Percentiles rank a stretch among this genome's conserved stretches.
Evolutionary conservation across 345 rosid genomes (phyloP).

Genomic region (Excoecaria cochinchinensis): DNA sequence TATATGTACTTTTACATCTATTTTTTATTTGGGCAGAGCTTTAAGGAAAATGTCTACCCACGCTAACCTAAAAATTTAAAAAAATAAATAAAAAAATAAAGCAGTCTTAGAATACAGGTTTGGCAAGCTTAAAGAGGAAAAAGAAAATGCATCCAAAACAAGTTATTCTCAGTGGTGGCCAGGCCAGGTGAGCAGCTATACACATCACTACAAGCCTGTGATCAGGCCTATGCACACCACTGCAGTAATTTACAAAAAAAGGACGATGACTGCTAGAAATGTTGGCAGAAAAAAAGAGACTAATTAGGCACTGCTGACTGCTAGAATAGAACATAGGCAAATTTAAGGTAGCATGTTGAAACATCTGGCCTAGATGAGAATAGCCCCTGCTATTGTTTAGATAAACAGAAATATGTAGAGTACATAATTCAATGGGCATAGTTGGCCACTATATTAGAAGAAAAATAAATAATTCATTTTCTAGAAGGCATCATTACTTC

Average conservation of each 20-base stretch:
- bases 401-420: not conserved
- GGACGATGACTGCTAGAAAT: not conserved
- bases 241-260: not conserved
- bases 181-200: too few relatives aligned
- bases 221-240: not conserved
- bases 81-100: too few relatives aligned
- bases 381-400: not conserved
- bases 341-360: not conserved
- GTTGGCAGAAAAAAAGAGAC: not conserved
- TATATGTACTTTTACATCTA: too few relatives aligned
- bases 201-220: too few relatives aligned
- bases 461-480: not conserved
- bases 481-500: conserved; percentile 47
- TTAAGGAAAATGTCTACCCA: too few relatives aligned
- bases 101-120: too few relatives aligned
- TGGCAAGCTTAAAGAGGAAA: too few relatives aligned
- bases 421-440: too few relatives aligned
- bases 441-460: not conserved
- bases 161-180: too few relatives aligned
- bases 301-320: not conserved
- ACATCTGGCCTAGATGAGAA: not conserved
- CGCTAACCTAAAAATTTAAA: too few relatives aligned
- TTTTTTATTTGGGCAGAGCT: too few relatives aligned
- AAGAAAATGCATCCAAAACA: too few relatives aligned
- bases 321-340: not conserved